Evolutionary conservation across 768 basidiomycete genomes (phyloP).

Genomic region (Leccinum barrowsii): DNA sequence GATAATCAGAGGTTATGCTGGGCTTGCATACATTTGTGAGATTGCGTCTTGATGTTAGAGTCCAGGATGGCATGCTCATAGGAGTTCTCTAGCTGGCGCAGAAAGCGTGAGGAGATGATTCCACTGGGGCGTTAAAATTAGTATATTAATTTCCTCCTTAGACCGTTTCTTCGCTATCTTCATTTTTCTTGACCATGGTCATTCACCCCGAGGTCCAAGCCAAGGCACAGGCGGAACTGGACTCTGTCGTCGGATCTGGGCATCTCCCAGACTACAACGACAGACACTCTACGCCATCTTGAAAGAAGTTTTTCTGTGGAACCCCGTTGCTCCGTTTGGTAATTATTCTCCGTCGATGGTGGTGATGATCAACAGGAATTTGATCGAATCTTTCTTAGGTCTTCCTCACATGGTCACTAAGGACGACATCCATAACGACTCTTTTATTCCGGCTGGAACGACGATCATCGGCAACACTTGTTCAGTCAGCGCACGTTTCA

Average conservation of each 20-base stretch:
- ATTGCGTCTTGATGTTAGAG: neutral
- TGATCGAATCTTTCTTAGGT: conserved; percentile 14
- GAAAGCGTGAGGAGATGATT: conserved; percentile 27
- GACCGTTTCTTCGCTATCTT: conserved; percentile 29
- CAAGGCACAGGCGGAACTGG: conserved; percentile 29
- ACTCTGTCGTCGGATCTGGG: conserved; percentile 24
- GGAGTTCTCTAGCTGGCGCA: conserved; percentile 33
- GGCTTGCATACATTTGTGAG: conserved; percentile 46
- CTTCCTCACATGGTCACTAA: conserved; percentile 33
- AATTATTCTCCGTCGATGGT: conserved; percentile 15
- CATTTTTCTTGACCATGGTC: conserved; percentile 31
- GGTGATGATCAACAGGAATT: conserved; percentile 7
- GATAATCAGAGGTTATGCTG: conserved; percentile 40
- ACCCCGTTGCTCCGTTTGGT: conserved; percentile 33
- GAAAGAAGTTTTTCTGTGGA: conserved; percentile 32
- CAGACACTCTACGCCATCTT: conserved; percentile 23
- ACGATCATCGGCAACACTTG: conserved; percentile 61
- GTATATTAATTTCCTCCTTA: conserved; percentile 7
- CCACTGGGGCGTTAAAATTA: neutral
- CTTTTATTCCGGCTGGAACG: conserved; percentile 36
- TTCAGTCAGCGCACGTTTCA: conserved; percentile 23
- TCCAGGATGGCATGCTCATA: conserved; percentile 6
- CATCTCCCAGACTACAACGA: conserved; percentile 33
- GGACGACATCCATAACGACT: conserved; percentile 30
- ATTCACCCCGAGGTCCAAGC: conserved; percentile 27